A percentile compares a stretch with the other conserved stretches of the same genome.
Conservation (phyloP, 208 protist genomes). For the Acanthamoeba healyi region DNA sequence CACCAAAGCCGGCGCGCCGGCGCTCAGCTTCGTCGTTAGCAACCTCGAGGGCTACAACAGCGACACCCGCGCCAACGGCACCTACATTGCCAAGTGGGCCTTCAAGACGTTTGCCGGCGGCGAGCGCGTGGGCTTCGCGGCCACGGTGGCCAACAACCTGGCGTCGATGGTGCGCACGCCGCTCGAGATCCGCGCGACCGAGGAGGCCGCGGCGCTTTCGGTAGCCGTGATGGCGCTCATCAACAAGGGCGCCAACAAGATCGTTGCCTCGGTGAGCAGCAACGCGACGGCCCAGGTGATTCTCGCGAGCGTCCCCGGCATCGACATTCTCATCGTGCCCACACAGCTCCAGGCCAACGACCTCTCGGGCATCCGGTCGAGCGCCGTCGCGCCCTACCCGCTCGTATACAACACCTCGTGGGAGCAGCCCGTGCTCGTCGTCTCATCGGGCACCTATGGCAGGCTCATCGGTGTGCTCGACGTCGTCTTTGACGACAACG, state of each 20-base stretch:
- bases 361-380: background rate
- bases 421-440: slow-evolving; percentile 65
- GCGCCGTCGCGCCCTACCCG: background rate
- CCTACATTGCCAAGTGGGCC: background rate
- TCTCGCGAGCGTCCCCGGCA: slow-evolving; percentile 18
- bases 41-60: slow-evolving; percentile 45
- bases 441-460: slow-evolving; percentile 36
- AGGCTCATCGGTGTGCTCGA: slow-evolving; percentile 37
- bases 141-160: slow-evolving; percentile 20
- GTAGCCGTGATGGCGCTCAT: slow-evolving; percentile 25
- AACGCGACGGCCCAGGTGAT: background rate
- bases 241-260: slow-evolving; percentile 70
- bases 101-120: slow-evolving; percentile 27
- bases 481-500: slow-evolving; percentile 62
- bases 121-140: slow-evolving; percentile 14
- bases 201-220: background rate
- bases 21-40: background rate
- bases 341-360: slow-evolving; percentile 40
- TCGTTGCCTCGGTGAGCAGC: slow-evolving; percentile 57
- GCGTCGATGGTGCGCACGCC: background rate
- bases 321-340: slow-evolving; percentile 72
- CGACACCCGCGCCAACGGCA: background rate
- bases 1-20: background rate
- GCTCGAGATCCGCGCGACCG: background rate
- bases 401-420: background rate